Evolutionary conservation across 345 rosid species (phyloP).

Genomic region (Linum trigynum): DNA sequence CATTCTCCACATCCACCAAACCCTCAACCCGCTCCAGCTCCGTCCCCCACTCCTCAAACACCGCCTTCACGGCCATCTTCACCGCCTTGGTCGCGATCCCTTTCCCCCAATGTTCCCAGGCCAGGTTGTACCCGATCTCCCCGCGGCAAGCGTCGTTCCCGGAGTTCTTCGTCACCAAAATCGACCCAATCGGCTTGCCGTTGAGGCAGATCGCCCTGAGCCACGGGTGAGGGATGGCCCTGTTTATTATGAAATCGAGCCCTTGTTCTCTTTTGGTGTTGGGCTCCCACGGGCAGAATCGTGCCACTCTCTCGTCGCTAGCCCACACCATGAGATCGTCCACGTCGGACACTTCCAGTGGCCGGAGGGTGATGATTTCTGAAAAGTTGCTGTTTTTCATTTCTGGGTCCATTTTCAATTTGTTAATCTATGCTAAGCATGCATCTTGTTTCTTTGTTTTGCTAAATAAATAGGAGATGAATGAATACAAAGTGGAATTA

Average conservation of each 20-base stretch:
- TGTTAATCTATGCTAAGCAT: constrained; percentile 1
- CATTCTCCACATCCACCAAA: constrained; percentile 3
- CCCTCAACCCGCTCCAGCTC: constrained; percentile 5
- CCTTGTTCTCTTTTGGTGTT: constrained; percentile 36
- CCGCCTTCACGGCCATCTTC: background rate
- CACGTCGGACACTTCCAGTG: constrained; percentile 30
- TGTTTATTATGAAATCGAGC: constrained; percentile 26
- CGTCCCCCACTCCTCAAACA: constrained; percentile 2
- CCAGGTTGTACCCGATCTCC: constrained; percentile 4
- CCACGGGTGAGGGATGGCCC: constrained; percentile 9
- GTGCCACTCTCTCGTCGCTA: constrained; percentile 39
- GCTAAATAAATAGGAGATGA: background rate
- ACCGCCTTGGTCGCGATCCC: constrained; percentile 9
- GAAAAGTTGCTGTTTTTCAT: too few species aligned
- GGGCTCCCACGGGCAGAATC: constrained; percentile 50
- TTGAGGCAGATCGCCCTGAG: constrained; percentile 8
- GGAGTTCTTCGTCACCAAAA: background rate
- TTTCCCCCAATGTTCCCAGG: constrained; percentile 1
- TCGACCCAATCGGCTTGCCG: constrained; percentile 4
- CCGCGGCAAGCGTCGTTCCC: background rate
- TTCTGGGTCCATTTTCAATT: background rate
- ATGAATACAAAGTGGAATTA: background rate
- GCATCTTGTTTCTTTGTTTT: constrained; percentile 10
- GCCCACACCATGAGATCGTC: constrained; percentile 75
- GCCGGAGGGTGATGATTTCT: constrained; percentile 31